A percentile compares a stretch with the other conserved stretches of the same genome.
Evolutionary conservation across 441 rosid genomes (phyloP).

Genomic region (Lepidium campestre): DNA sequence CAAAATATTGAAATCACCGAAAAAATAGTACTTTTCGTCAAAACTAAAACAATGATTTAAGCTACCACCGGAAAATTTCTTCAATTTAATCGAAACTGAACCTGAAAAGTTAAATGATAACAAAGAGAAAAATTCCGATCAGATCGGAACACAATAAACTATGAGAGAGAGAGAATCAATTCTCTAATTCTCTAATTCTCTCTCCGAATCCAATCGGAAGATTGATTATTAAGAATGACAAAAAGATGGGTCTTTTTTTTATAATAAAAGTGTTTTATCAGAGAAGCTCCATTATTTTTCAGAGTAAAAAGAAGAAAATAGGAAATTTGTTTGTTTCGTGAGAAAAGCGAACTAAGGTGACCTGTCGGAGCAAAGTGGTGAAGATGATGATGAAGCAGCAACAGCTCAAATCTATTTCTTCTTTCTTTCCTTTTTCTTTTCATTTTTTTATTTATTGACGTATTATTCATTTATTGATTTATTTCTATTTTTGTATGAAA

Average conservation of each 20-base stretch:
- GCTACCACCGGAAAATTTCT: neutral
- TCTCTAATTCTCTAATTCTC: neutral
- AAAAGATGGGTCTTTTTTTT: neutral
- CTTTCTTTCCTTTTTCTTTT: neutral
- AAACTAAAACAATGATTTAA: neutral
- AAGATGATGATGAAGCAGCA: slow-evolving; percentile 11
- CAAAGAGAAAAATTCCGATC: slow-evolving; percentile 3
- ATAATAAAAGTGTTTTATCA: neutral
- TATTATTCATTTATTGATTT: neutral
- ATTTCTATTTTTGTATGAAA: neutral
- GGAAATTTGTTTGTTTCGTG: slow-evolving; percentile 32
- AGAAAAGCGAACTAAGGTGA: slow-evolving; percentile 25
- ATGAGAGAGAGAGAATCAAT: slow-evolving; percentile 8
- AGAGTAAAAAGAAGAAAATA: slow-evolving; percentile 19
- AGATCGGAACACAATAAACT: slow-evolving; percentile 22
- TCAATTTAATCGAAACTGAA: neutral
- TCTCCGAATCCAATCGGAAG: slow-evolving; percentile 20
- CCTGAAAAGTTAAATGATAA: neutral
- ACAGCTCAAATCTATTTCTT: neutral
- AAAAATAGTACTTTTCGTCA: neutral
- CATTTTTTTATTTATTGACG: neutral
- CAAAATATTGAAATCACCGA: neutral
- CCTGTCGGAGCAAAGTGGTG: slow-evolving; percentile 23
- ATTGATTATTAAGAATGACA: neutral
- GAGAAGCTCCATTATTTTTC: neutral